These are phyloP conservation scores for Pholiota adiposa DNA, from an alignment of 1,284 basidiomycete species.

Conservation along the genomic window DNA sequence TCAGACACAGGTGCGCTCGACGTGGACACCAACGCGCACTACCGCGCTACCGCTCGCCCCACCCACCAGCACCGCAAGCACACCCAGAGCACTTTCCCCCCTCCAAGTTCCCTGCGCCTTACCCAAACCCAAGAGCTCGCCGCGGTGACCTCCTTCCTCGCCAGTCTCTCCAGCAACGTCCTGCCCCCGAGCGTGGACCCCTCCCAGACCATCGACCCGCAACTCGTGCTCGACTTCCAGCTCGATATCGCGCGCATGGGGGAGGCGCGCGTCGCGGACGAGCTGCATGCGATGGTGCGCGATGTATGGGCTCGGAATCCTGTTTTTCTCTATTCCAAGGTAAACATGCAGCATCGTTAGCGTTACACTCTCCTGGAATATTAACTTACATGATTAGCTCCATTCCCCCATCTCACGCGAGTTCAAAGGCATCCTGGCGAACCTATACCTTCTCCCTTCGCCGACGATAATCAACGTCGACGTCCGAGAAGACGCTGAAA, in stretches of 20 bases:
- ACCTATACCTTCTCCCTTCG: conserved; percentile 65
- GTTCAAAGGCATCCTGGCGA: conserved; percentile 61
- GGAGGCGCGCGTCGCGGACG: conserved; percentile 54
- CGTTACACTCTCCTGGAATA: background rate
- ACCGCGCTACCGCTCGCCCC: background rate
- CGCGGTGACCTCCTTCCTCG: conserved; percentile 78
- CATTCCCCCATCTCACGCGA: conserved; percentile 71
- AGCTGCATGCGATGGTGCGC: conserved; percentile 57
- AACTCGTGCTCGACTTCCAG: conserved; percentile 78
- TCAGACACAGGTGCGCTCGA: no score
- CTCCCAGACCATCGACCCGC: conserved; percentile 70
- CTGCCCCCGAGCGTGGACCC: conserved; percentile 75
- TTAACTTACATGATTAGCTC: conserved; percentile 33
- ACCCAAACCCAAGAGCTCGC: conserved; percentile 74
- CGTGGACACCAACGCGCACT: background rate
- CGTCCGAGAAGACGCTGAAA: conserved; percentile 56
- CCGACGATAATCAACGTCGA: conserved; percentile 81
- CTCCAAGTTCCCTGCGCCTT: conserved; percentile 45
- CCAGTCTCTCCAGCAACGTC: conserved; percentile 78
- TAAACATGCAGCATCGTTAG: no score
- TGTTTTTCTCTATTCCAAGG: conserved; percentile 79
- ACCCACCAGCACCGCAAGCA: conserved; percentile 4
- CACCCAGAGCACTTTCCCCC: conserved; percentile 22
- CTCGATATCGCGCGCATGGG: conserved; percentile 53
- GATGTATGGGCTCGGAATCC: conserved; percentile 78